Conservation (phyloP, 2,329 filamentous ascomycete species). For the Penicillium sp. region DNA sequence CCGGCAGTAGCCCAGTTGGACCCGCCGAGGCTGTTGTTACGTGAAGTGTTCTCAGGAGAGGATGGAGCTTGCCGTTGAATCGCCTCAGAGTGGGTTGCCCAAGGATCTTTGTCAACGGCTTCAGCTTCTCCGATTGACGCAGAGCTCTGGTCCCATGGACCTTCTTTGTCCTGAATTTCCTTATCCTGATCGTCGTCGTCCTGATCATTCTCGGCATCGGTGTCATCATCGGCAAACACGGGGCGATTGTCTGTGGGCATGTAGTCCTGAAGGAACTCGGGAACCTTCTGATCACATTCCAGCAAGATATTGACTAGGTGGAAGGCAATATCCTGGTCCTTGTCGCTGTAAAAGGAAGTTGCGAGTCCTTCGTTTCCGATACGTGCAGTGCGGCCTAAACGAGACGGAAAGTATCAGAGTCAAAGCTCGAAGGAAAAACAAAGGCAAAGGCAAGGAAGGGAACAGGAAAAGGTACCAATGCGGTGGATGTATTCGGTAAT, state of each 20-base stretch:
- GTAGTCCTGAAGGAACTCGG: slow-evolving; percentile 72
- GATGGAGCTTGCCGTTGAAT: too few species aligned
- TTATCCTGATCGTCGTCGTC: not conserved
- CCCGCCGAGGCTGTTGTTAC: not conserved
- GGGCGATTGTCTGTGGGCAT: slow-evolving; percentile 44
- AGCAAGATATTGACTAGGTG: slow-evolving; percentile 77
- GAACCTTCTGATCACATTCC: slow-evolving; percentile 74
- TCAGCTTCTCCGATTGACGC: too few species aligned
- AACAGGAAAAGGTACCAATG: slow-evolving; percentile 63
- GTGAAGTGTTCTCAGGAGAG: not conserved
- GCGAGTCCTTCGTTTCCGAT: slow-evolving; percentile 85
- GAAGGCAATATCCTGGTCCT: slow-evolving; percentile 69
- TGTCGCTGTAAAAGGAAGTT: slow-evolving; percentile 82
- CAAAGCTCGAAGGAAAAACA: not conserved
- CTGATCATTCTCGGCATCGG: slow-evolving; percentile 41
- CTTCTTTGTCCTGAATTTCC: not conserved
- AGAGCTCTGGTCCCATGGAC: too few species aligned
- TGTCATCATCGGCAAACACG: slow-evolving; percentile 53
- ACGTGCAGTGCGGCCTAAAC: slow-evolving; percentile 79
- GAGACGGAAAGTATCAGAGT: not conserved
- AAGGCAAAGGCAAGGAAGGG: not conserved
- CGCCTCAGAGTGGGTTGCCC: too few species aligned
- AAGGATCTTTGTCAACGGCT: too few species aligned
- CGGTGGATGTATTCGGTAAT: slow-evolving; percentile 93
- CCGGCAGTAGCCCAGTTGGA: not conserved